Evolutionary conservation across 768 basidiomycete species (phyloP).

Genomic region (Candolleomyces eurysporus): DNA sequence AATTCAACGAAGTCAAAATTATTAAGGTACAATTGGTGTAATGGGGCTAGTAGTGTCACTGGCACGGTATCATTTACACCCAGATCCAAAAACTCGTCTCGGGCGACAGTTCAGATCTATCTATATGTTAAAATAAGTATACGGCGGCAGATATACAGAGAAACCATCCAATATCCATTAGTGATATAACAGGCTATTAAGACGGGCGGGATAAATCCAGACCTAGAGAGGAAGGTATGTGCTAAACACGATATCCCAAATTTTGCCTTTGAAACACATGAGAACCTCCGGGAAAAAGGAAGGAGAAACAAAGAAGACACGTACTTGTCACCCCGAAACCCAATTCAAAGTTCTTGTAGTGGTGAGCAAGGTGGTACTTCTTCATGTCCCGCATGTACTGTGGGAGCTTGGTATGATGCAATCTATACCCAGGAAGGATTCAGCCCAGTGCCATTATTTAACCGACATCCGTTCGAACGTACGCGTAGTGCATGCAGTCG

Average conservation of each 20-base stretch:
- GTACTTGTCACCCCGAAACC: conserved; percentile 94
- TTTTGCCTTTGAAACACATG: conserved; percentile 54
- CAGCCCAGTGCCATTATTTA: conserved; percentile 8
- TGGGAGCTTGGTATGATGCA: conserved; percentile 86
- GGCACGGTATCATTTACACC: neutral
- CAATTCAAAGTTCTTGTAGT: conserved; percentile 97
- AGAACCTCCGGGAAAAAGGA: neutral
- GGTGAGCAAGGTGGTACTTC: conserved; percentile 96
- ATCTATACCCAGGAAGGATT: conserved; percentile 30
- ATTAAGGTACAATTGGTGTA: conserved; percentile 1
- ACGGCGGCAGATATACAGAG: too few relatives aligned
- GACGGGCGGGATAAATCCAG: neutral
- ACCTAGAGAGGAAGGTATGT: conserved; percentile 65
- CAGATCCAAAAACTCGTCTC: neutral
- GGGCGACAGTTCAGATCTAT: neutral
- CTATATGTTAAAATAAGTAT: too few relatives aligned
- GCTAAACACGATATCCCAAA: conserved; percentile 93
- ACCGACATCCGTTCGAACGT: conserved; percentile 25
- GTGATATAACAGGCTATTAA: too few relatives aligned
- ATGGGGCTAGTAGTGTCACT: neutral
- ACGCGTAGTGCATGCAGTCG: conserved; percentile 93
- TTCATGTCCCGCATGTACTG: conserved; percentile 90
- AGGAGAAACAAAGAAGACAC: conserved; percentile 21
- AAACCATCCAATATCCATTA: too few relatives aligned
- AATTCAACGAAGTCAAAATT: neutral